phyloP scores from a whole-genome alignment of 1,284 basidiomycete species.

The Microbotryomycetes sp. region DNA sequence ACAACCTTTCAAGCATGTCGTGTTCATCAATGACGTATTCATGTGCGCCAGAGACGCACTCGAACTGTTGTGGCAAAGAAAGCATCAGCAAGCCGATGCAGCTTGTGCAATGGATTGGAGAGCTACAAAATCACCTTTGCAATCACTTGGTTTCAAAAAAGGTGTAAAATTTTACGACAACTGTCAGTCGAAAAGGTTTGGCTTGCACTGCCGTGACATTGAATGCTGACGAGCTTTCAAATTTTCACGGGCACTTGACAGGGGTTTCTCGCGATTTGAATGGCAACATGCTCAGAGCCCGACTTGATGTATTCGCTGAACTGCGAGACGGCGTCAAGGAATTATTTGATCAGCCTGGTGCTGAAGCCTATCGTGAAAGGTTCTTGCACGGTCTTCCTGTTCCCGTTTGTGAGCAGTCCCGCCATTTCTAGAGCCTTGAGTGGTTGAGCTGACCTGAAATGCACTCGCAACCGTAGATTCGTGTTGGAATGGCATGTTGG shows the following conservation, averaged over 20 bases:
- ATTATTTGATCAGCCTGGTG: constrained; percentile 16
- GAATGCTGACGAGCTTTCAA: constrained; percentile 4
- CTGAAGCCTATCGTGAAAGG: constrained; percentile 8
- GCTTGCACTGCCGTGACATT: constrained; percentile 27
- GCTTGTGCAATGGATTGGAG: constrained; percentile 46
- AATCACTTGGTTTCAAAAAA: constrained; percentile 15
- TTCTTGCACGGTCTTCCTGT: constrained; percentile 14
- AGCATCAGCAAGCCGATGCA: constrained; percentile 44
- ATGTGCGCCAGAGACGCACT: constrained; percentile 44
- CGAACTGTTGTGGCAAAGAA: constrained; percentile 46
- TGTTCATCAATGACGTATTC: constrained; percentile 48
- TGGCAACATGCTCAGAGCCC: constrained; percentile 20
- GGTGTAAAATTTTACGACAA: constrained; percentile 46
- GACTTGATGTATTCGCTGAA: constrained; percentile 19
- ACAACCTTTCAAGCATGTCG: constrained; percentile 40
- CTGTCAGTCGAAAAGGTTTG: constrained; percentile 45
- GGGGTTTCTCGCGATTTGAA: constrained; percentile 21
- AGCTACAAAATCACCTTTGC: constrained; percentile 1
- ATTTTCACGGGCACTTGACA: too few species aligned
- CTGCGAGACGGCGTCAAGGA: constrained; percentile 24
- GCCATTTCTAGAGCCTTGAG: too few species aligned
- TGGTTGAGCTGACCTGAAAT: not conserved
- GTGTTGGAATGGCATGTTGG: constrained; percentile 43
- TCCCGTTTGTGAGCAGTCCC: constrained; percentile 25
- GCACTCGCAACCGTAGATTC: constrained; percentile 37